Evolutionary conservation across 2,329 filamentous ascomycete species (phyloP).

Genomic region (Myriangium duriaei): DNA sequence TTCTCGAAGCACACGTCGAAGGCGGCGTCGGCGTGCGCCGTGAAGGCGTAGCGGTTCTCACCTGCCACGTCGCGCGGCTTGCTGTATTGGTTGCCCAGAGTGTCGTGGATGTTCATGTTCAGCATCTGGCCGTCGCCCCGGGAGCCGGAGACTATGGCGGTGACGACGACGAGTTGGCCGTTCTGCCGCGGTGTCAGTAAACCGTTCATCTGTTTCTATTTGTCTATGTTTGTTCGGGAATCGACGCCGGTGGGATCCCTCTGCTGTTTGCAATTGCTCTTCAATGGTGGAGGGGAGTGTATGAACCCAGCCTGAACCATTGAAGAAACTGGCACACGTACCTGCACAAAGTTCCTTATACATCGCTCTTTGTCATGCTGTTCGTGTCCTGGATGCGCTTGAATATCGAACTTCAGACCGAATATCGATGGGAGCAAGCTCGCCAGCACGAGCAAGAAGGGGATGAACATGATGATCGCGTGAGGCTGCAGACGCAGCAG

Average conservation of each 20-base stretch:
- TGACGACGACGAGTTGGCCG: slow-evolving; percentile 92
- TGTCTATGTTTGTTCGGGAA: too few species aligned
- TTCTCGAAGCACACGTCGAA: slow-evolving; percentile 98
- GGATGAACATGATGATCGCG: slow-evolving; percentile 15
- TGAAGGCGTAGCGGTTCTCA: slow-evolving; percentile 88
- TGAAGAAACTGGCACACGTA: too few species aligned
- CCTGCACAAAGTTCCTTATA: slow-evolving; percentile 84
- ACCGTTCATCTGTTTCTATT: too few species aligned
- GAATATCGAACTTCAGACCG: slow-evolving; percentile 88
- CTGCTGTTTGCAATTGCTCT: too few species aligned
- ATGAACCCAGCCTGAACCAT: too few species aligned
- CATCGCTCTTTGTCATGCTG: slow-evolving; percentile 63
- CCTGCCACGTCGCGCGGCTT: slow-evolving; percentile 81
- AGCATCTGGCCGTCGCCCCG: slow-evolving; percentile 86
- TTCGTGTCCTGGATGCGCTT: slow-evolving; percentile 53
- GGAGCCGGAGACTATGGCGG: slow-evolving; percentile 70
- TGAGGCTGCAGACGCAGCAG: background rate
- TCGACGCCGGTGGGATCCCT: too few species aligned
- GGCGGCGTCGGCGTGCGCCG: slow-evolving; percentile 76
- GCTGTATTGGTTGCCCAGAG: slow-evolving; percentile 91
- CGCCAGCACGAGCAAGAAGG: slow-evolving; percentile 26
- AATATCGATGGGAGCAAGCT: slow-evolving; percentile 31
- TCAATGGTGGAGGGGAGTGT: background rate
- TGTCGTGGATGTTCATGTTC: slow-evolving; percentile 93
- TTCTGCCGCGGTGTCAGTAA: slow-evolving; percentile 29